Evolutionary conservation across 1,284 basidiomycete species (phyloP).

Genomic region (Testicularia cyperi): DNA sequence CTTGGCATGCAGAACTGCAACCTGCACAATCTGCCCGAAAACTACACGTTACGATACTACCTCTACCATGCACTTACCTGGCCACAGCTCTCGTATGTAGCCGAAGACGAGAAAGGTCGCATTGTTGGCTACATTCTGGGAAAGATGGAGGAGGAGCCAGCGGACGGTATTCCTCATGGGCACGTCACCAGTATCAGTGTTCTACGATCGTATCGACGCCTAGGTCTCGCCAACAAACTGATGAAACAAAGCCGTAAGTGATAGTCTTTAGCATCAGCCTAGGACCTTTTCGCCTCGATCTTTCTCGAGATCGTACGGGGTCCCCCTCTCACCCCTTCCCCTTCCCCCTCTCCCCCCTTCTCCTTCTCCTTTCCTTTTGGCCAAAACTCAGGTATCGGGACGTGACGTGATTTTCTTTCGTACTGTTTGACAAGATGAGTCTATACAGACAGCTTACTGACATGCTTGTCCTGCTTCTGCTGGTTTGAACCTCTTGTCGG

Average conservation of each 20-base stretch:
- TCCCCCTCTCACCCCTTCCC: neutral
- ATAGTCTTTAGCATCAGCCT: too few species aligned
- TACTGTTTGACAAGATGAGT: too few species aligned
- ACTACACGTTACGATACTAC: constrained; percentile 63
- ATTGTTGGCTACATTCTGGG: constrained; percentile 93
- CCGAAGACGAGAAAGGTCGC: constrained; percentile 81
- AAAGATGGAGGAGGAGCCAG: constrained; percentile 70
- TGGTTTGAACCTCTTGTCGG: too few species aligned
- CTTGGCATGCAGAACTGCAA: constrained; percentile 59
- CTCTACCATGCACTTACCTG: constrained; percentile 84
- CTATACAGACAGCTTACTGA: too few species aligned
- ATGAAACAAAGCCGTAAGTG: constrained; percentile 59
- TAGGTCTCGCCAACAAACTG: constrained; percentile 58
- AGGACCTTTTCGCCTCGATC: neutral
- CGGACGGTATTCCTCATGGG: constrained; percentile 58
- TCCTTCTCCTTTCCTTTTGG: too few species aligned
- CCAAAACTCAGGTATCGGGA: too few species aligned
- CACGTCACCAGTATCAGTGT: constrained; percentile 59
- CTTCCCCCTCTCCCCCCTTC: neutral
- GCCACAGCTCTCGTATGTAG: constrained; percentile 92
- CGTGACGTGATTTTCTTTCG: too few species aligned
- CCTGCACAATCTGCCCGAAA: constrained; percentile 59
- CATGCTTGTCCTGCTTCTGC: too few species aligned
- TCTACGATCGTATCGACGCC: constrained; percentile 53
- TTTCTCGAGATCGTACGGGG: neutral